Evolutionary conservation across 139 green algal genomes (phyloP), one percentile per base, ranked within the genome.

Genomic region (Haematococcus sp.): DNA sequence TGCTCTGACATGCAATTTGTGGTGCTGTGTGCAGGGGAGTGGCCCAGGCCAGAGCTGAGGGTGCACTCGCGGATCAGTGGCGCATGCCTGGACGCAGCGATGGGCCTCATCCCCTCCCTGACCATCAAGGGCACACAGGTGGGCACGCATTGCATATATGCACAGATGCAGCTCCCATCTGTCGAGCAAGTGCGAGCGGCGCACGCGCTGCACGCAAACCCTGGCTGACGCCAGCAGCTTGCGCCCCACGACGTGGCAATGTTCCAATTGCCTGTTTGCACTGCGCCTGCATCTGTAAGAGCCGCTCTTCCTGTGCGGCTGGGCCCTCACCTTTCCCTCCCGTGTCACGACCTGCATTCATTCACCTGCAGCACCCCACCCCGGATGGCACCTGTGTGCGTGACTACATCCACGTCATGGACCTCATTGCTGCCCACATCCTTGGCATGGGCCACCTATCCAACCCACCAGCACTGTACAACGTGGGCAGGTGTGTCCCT

Each of bases 341-440:
- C n/a, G n/a, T n/a, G n/a, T n/a, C n/a, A n/a, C n/a, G n/a, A n/a
- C n/a, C n/a, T n/a, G n/a, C n/a, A n/a, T n/a, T n/a, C n/a, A n/a
- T n/a, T n/a, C n/a, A n/a, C n/a, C n/a, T n/a, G n/a, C 63, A 77
- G 49, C 81, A 86, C 73, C 69, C 63, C 32, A 86, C 81, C 0
- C 20, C 31, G 23, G 81, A 86, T 52, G 81, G 81, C 22, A 81
- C 69, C 17, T 86, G 71, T 69, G 68, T 94, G 25, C 76, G 89
- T 1, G 89, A 94, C 74, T 94, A 90, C 80, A 84, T 94, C 49
- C 88, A 94, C 71, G 88, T 93, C 28, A 81, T 71, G n/a, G 89
- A 94, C 73, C 78, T 94, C 3, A 74, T 93, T 11, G 73, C 81
- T 15, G 88, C 89, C 17, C 89, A 94, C 76, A 30, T 90, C 55